Evolutionary conservation across 768 basidiomycete species (phyloP), one percentile per base, ranked within the genome.

Genomic region (Epithele typhae): DNA sequence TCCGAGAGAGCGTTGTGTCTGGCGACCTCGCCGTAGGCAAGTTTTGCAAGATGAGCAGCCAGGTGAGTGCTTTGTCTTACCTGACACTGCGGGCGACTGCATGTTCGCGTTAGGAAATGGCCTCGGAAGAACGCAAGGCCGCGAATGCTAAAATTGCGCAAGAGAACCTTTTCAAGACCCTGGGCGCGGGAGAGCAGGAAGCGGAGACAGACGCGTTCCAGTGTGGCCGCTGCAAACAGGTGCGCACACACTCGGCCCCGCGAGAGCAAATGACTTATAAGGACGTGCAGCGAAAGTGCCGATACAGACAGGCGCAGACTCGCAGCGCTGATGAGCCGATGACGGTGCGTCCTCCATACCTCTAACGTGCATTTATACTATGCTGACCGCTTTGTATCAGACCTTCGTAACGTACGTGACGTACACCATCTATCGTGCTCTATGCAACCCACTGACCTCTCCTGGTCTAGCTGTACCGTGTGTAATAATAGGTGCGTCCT

Each of bases 191-290:
- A 2, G 87, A 94, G 56, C 84, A 82, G 53, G 81, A 93, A 65
- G 92, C 94, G 12, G 96, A 98, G 65, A 99, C 96, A 1, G 91
- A 93, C 53, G 94, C 91, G 2, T 99, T 99, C 87, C 92, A 97
- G 64, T 99, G 96, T 61, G 77, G 82, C 9, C 78, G 89, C 57
- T 99, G 96, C 81, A 94, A 93, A 59, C 87, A 94, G 78, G 82
- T 43, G 23, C n/a, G 15, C 46, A 25, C 15, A 19, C 38, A 22
- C 25, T 17, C 30, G 12, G 7, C 33, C 27, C 40, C 33, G 22
- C n/a, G n/a, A n/a, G 40, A 42, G 11, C 25, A 25, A 19, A 15
- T 8, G 21, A 2, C 6, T 18, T 34, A 43, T 22, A 46, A 15
- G 12, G 15, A 8, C n/a, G 17, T 24, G 17, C 51, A 87, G 84